Percentiles rank a stretch among this genome's conserved stretches.
These are phyloP conservation scores for Solanum chilense DNA, from an alignment of 257 asterid species.

Conservation along the genomic window DNA sequence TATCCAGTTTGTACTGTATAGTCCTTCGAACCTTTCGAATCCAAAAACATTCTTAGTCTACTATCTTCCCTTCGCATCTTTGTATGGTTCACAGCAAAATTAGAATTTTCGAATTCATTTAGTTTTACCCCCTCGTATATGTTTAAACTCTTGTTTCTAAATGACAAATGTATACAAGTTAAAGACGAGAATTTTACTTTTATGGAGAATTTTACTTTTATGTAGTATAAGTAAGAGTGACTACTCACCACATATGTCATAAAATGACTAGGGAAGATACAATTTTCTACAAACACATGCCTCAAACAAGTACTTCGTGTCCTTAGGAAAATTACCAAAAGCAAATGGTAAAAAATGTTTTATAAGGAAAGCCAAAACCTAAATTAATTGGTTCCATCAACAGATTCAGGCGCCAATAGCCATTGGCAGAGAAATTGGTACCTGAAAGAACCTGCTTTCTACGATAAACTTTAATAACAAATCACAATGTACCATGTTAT, in stretches of 20 bases:
- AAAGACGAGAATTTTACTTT: neutral
- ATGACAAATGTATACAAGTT: neutral
- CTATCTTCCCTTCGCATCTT: neutral
- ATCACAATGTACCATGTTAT: slow-evolving; percentile 32
- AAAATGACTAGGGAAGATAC: too few relatives aligned
- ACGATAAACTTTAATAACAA: slow-evolving; percentile 18
- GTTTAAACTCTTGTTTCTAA: neutral
- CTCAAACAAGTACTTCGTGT: neutral
- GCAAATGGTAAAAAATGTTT: neutral
- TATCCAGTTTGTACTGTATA: neutral
- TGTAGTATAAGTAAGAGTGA: too few relatives aligned
- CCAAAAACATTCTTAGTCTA: neutral
- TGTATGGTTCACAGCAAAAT: neutral
- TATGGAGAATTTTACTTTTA: neutral
- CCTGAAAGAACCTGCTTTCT: neutral
- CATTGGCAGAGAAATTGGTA: neutral
- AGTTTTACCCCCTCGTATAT: neutral
- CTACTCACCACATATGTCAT: too few relatives aligned
- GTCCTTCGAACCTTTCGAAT: neutral
- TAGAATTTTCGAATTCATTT: neutral
- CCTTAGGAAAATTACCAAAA: neutral
- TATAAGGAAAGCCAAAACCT: neutral
- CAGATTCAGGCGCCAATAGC: neutral
- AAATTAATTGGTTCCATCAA: neutral
- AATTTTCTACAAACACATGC: neutral